phyloP scores from a whole-genome alignment of 108 stramenopile species.

The Mediolabrus comicus region DNA sequence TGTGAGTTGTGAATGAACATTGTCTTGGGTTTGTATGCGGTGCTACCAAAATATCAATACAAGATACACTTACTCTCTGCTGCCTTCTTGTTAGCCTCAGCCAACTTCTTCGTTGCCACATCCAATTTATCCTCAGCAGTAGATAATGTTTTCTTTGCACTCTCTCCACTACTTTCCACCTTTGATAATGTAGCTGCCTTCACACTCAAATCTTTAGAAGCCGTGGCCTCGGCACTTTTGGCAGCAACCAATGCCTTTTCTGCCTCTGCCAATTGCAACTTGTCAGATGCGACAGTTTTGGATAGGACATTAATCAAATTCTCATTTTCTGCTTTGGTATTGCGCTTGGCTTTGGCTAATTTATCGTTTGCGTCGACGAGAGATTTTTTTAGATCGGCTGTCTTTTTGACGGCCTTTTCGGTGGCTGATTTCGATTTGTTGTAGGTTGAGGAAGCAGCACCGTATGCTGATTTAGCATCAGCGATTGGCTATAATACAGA shows the following conservation, averaged over 20 bases:
- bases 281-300: not conserved
- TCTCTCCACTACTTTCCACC: not conserved
- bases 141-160: not conserved
- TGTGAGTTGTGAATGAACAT: no score
- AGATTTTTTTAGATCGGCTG: conserved; percentile 1
- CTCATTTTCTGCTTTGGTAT: conserved; percentile 1
- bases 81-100: not conserved
- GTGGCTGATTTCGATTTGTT: not conserved
- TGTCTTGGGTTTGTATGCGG: no score
- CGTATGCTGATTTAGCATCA: not conserved
- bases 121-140: conserved; percentile 1
- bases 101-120: not conserved
- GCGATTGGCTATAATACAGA: not conserved
- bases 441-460: not conserved
- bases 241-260: not conserved
- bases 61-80: not conserved
- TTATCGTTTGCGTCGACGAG: not conserved
- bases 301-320: conserved; percentile 3
- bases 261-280: not conserved
- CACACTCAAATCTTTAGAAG: conserved; percentile 3
- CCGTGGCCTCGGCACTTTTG: conserved; percentile 1
- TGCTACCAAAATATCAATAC: not conserved
- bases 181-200: not conserved
- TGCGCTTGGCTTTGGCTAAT: conserved; percentile 3
- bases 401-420: conserved; percentile 1